These are phyloP conservation scores for Emericellopsis cladophorae DNA, from an alignment of 2,329 filamentous ascomycete genomes.

Conservation along the genomic window DNA sequence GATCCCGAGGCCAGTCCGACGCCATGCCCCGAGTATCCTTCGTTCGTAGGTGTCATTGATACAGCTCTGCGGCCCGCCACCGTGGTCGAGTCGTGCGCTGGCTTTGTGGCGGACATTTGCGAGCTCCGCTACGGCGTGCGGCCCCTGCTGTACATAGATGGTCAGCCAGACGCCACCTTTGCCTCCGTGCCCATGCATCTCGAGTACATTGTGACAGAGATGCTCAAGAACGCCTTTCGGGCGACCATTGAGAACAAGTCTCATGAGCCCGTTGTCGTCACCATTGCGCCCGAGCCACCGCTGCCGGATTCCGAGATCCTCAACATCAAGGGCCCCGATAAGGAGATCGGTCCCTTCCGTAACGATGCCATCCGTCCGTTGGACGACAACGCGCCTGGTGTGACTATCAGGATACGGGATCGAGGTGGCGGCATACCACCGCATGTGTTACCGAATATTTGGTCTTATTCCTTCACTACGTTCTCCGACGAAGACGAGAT, in stretches of 20 bases:
- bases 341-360: constrained; percentile 25
- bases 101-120: constrained; percentile 90
- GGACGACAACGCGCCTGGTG: constrained; percentile 60
- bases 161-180: constrained; percentile 77
- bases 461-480: constrained; percentile 96
- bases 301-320: constrained; percentile 13
- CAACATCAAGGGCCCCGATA: constrained; percentile 19
- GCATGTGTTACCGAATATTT: constrained; percentile 74
- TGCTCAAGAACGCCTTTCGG: constrained; percentile 93
- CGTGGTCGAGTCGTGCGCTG: constrained; percentile 73
- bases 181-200: constrained; percentile 92
- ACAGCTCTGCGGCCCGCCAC: constrained; percentile 72
- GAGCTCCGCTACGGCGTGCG: constrained; percentile 90
- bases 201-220: constrained; percentile 92
- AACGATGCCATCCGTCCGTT: constrained; percentile 40
- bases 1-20: constrained; percentile 38
- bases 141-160: constrained; percentile 68
- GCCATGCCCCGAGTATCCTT: constrained; percentile 37
- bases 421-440: constrained; percentile 87
- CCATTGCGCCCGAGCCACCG: constrained; percentile 62
- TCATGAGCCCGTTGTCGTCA: constrained; percentile 76
- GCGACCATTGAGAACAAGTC: constrained; percentile 81
- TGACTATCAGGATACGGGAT: constrained; percentile 91
- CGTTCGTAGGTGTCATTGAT: constrained; percentile 92
- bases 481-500: constrained; percentile 53